Evolutionary conservation across 257 asterid species (phyloP), one percentile per base, ranked within the genome.

Genomic region (Fraxinus cuspidata): DNA sequence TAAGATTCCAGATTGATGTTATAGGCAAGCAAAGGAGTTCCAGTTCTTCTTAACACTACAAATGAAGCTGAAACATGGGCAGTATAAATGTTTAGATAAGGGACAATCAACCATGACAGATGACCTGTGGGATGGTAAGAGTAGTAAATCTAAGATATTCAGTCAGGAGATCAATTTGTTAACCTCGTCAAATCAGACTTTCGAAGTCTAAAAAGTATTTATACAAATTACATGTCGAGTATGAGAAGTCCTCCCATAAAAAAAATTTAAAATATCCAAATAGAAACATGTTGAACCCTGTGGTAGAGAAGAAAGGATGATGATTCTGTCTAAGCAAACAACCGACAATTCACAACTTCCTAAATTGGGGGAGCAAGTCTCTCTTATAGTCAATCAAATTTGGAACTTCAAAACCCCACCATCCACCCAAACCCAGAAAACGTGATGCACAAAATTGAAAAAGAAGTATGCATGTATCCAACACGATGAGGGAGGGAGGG

Each of bases 1-100:
- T 67, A 47, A 74, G 74, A 53, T 66, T 53, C 15, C 44, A 7
- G 67, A 64, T 40, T 66, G 42, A 29, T 13, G 3, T 64, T 71
- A 71, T 37, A 44, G 64, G 19, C 34, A 28, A 71, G 18, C 68
- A 68, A 5, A 6, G 60, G 1, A 66, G 19, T 29, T 4, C 38
- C 19, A 32, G 58, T 56, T 78, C 75, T 37, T 71, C 35, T 73
- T 67, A 44, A 65, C 72, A 42, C 31, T 35, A 23, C 72, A 27
- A 63, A 21, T 37, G 65, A 80, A 29, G 56, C 35, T 7, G 15
- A 23, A 75, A 53, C 8, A 27, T 63, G 35, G 69, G 34, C 18
- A 63, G 32, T 12, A 25, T 63, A 63, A 2, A 25, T 25, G 69
- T 63, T 27, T 63, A 63, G n/a, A 25, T 27, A 63, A 63, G 34